phyloP scores from a whole-genome alignment of 768 basidiomycete genomes.

The Leccinum rimulosum region DNA sequence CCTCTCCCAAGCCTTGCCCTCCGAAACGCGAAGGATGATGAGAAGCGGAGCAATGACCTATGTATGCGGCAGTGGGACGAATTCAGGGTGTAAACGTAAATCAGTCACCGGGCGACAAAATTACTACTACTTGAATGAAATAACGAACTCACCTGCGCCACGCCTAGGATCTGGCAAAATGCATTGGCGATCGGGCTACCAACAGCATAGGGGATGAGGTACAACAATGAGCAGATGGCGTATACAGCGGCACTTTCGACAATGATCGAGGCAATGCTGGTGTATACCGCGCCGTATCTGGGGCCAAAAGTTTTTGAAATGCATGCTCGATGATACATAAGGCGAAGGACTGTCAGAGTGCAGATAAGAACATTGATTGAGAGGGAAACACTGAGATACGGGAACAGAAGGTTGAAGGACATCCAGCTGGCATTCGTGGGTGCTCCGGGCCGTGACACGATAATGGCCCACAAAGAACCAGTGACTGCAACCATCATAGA shows the following conservation, averaged over 20 bases:
- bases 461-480: slow-evolving; percentile 30
- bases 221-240: slow-evolving; percentile 30
- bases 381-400: slow-evolving; percentile 34
- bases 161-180: slow-evolving; percentile 31
- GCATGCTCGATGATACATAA: slow-evolving; percentile 29
- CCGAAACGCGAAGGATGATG: slow-evolving; percentile 47
- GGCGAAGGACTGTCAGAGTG: slow-evolving; percentile 30
- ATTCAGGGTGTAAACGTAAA: neutral
- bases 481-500: slow-evolving; percentile 16
- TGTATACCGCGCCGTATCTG: slow-evolving; percentile 27
- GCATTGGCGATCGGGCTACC: slow-evolving; percentile 26
- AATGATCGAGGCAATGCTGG: slow-evolving; percentile 32
- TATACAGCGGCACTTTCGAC: slow-evolving; percentile 37
- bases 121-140: neutral
- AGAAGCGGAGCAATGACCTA: slow-evolving; percentile 45
- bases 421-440: slow-evolving; percentile 21
- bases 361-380: slow-evolving; percentile 33
- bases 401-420: slow-evolving; percentile 33
- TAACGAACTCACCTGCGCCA: slow-evolving; percentile 24
- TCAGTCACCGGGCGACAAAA: neutral
- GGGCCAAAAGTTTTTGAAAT: slow-evolving; percentile 26
- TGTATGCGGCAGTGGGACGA: neutral
- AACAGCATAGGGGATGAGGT: slow-evolving; percentile 29
- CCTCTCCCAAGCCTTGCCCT: slow-evolving; percentile 42
- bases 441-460: slow-evolving; percentile 24